These are phyloP conservation scores for Aspergillus sp. DNA, from an alignment of 2,329 filamentous ascomycete genomes.

Conservation along the genomic window DNA sequence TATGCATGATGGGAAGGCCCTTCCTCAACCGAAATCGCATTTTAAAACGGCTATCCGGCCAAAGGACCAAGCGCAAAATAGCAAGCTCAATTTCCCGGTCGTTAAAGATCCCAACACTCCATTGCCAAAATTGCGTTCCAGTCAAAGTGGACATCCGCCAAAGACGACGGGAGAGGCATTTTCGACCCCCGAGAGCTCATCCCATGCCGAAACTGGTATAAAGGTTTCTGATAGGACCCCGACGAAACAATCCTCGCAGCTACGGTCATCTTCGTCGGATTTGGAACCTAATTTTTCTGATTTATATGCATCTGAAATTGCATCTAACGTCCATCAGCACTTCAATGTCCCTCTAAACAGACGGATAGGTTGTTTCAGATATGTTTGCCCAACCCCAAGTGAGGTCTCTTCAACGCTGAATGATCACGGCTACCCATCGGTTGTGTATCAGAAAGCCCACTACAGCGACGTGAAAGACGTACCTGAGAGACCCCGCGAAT, in stretches of 20 bases:
- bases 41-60: slow-evolving; percentile 18
- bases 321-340: slow-evolving; percentile 16
- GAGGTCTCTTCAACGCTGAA: slow-evolving; percentile 51
- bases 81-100: slow-evolving; percentile 58
- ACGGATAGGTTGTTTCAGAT: slow-evolving; percentile 19
- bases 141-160: slow-evolving; percentile 52
- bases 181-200: slow-evolving; percentile 6
- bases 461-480: slow-evolving; percentile 81
- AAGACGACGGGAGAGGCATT: slow-evolving; percentile 30
- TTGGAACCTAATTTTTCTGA: slow-evolving; percentile 6
- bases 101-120: slow-evolving; percentile 68
- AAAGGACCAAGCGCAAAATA: slow-evolving; percentile 26
- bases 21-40: slow-evolving; percentile 8
- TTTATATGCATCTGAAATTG: slow-evolving; percentile 12
- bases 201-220: slow-evolving; percentile 3
- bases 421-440: slow-evolving; percentile 51
- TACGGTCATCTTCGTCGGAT: slow-evolving; percentile 14
- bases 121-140: slow-evolving; percentile 55
- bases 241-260: slow-evolving; percentile 10
- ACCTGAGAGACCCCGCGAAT: slow-evolving; percentile 66
- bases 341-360: slow-evolving; percentile 21
- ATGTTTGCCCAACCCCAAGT: slow-evolving; percentile 20
- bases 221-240: slow-evolving; percentile 3
- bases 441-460: slow-evolving; percentile 76
- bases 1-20: not conserved